Base-by-base conservation (phyloP, 2,329 filamentous ascomycete species). In the Trichophyton verrucosum region DNA sequence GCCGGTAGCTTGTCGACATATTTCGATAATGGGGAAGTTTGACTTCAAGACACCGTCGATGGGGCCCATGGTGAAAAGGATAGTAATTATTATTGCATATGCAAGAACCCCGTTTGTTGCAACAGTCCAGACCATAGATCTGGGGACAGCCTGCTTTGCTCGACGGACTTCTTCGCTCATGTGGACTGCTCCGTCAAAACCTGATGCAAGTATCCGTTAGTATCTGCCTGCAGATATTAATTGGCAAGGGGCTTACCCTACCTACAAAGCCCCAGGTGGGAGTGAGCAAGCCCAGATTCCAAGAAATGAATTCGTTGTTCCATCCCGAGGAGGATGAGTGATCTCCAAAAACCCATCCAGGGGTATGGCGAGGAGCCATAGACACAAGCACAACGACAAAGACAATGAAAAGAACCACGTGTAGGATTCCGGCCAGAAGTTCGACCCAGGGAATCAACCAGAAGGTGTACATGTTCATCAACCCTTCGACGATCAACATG, bases 161-260 rank as follows among this genome's bases (percentile, higher is more conserved):
- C 77, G 71, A 3, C 72, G 69, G 4, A 76, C 75, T 65, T 78
- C 75, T 64, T 78, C 75, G 24, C 74, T 75, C 74, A 79, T 77
- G 61, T 80, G 78, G 0, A 81, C 70, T 11, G 75, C 74, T 8
- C 76, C 73, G 53, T 81, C 78, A 57, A 78, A 78, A 9, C 77
- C 78, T 74, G 1, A 27, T 27, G 11, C 8, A 30, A 8, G 15
- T 0, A 30, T 64, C 9, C 60, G 55, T 51, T 49, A 44, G n/a
- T 33, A 46, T 46, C 33, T 11, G 8, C 13, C 11, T 15, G 13
- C 2, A 27, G 3, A 24, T 53, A 8, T 24, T 55, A 20, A 8
- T 6, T 15, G 49, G 53, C 53, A 24, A 17, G 17, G 2, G 42
- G 55, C 40, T 36, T n/a, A 30, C 60, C 67, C 58, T 55, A 71